phyloP scores from a whole-genome alignment of 2,329 filamentous ascomycete species.

The Exophiala sp. region DNA sequence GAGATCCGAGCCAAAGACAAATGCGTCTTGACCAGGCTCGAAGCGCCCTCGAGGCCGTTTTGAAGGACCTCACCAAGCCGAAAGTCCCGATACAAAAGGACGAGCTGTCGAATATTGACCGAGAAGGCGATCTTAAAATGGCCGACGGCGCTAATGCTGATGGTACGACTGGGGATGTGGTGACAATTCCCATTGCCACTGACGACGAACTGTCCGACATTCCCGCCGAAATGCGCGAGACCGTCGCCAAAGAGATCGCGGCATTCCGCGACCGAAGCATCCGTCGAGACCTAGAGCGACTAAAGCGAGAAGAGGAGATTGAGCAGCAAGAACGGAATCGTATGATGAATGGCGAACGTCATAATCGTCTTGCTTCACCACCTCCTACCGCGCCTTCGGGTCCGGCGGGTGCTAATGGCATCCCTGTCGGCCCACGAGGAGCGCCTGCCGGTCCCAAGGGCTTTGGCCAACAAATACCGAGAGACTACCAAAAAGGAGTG shows the following conservation, averaged over 20 bases:
- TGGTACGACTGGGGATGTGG: conserved; percentile 56
- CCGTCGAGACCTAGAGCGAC: conserved; percentile 77
- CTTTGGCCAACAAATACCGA: conserved; percentile 57
- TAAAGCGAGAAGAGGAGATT: conserved; percentile 84
- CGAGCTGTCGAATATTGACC: conserved; percentile 48
- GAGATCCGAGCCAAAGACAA: conserved; percentile 56
- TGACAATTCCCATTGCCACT: conserved; percentile 78
- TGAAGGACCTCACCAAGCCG: conserved; percentile 69
- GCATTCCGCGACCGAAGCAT: conserved; percentile 91
- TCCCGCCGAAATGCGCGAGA: conserved; percentile 90
- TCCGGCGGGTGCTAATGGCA: conserved; percentile 62
- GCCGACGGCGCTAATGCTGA: conserved; percentile 47
- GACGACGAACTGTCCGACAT: conserved; percentile 96
- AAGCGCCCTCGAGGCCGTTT: conserved; percentile 58
- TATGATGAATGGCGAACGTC: conserved; percentile 53
- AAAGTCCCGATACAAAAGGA: conserved; percentile 43
- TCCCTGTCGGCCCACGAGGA: conserved; percentile 67
- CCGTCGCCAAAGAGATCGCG: conserved; percentile 87
- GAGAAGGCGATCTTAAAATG: conserved; percentile 65
- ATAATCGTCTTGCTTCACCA: conserved; percentile 66
- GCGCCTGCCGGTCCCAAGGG: conserved; percentile 68
- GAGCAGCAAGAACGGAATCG: conserved; percentile 77
- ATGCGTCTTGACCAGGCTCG: conserved; percentile 65
- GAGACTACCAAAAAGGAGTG: conserved; percentile 70
- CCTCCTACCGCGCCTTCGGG: conserved; percentile 57